Conservation (phyloP, 2,329 filamentous ascomycete species). For the Dactylellina sp. region DNA sequence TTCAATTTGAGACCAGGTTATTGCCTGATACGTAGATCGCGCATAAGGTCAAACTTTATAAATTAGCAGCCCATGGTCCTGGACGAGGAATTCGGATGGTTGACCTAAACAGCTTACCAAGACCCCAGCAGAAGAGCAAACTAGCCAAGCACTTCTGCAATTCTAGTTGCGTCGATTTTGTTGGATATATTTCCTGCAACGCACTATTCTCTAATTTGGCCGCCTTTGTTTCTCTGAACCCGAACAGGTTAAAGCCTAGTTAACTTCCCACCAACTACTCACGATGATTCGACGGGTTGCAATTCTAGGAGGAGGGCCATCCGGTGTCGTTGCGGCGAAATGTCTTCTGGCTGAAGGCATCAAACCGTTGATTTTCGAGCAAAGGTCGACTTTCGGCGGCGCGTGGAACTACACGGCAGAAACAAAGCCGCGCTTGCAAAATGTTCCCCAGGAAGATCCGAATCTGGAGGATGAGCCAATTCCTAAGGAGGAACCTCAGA, state of each 20-base stretch:
- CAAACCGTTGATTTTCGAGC: conserved; percentile 83
- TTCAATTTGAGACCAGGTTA: neutral
- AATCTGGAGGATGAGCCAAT: conserved; percentile 74
- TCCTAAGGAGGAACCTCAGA: conserved; percentile 58
- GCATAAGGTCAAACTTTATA: neutral
- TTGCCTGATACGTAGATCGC: neutral
- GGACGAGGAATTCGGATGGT: neutral
- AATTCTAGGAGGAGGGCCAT: conserved; percentile 84
- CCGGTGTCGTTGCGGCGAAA: conserved; percentile 82
- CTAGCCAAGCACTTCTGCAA: neutral
- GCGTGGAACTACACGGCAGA: conserved; percentile 82
- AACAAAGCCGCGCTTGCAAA: conserved; percentile 65
- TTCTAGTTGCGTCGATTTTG: conserved; percentile 8
- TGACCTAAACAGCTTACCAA: neutral
- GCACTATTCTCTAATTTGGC: neutral
- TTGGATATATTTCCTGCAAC: conserved; percentile 25
- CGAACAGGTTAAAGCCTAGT: neutral
- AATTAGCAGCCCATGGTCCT: neutral
- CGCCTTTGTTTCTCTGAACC: neutral
- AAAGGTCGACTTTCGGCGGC: conserved; percentile 80
- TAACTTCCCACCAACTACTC: neutral
- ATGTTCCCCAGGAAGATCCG: conserved; percentile 77
- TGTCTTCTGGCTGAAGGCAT: conserved; percentile 78
- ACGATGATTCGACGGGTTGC: conserved; percentile 61
- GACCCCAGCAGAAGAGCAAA: neutral